These are phyloP conservation scores for Canavalia ensiformis DNA, from an alignment of 306 rosid genomes.

Conservation along the genomic window DNA sequence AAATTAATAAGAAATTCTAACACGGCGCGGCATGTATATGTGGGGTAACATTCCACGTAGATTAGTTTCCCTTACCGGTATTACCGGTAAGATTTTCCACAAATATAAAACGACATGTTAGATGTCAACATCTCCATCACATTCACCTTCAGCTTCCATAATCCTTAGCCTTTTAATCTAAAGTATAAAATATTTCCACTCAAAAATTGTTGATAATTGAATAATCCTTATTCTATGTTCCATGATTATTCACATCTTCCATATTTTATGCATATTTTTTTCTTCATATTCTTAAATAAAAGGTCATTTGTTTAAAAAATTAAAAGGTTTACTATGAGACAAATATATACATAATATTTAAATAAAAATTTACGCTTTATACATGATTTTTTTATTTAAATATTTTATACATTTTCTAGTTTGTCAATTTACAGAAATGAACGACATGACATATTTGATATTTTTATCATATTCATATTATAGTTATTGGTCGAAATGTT, in stretches of 20 bases:
- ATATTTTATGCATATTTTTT: too few species aligned
- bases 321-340: too few species aligned
- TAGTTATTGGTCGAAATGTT: too few species aligned
- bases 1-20: neutral
- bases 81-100: constrained; percentile 36
- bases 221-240: neutral
- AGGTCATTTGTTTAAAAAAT: too few species aligned
- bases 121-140: constrained; percentile 35
- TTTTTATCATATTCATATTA: too few species aligned
- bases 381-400: too few species aligned
- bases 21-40: constrained; percentile 36
- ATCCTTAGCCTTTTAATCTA: neutral
- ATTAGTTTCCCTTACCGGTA: constrained; percentile 42
- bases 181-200: neutral
- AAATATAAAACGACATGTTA: constrained; percentile 5
- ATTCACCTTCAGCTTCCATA: neutral
- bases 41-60: constrained; percentile 34
- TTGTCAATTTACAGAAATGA: too few species aligned
- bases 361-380: too few species aligned
- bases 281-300: too few species aligned
- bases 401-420: too few species aligned
- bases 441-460: too few species aligned
- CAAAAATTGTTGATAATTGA: neutral
- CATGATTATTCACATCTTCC: neutral
- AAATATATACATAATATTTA: too few species aligned